Base-by-base conservation (phyloP, 306 rosid species). In the Herpetospermum pedunculosum region DNA sequence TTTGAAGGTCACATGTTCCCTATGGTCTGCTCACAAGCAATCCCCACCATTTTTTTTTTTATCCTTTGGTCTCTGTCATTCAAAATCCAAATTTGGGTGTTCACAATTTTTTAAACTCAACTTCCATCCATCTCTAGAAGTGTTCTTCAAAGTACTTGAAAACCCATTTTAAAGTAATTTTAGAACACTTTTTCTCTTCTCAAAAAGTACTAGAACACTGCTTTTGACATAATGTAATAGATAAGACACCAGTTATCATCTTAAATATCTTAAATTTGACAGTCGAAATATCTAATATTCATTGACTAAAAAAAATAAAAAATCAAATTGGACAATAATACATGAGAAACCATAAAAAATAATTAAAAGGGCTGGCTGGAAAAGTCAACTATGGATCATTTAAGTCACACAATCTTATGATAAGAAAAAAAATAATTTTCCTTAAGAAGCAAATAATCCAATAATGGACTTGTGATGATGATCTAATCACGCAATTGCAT, bases 21-120 rank as follows among this genome's bases (percentile, higher is more conserved):
- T 70, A 44, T 26, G 72, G 74, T 44, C 15, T 44, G 41, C 28
- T 70, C 74, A 44, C 74, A 28, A 70, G 74, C 57, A 70, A 46
- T 70, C 37, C 28, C 74, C 57, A 28, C 26, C 2, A 14, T 41
- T 26, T 8, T 60, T 41, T 26, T 8, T 60, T 28, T 16, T 18
- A 18, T 26, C 58, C 46, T 70, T 26, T 4, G 0, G 52, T 67
- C 53, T 13, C 21, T 46, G 18, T 70, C 54, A 46, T 70, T 44
- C 28, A 18, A 16, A 70, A 14, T 62, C 18, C 41, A 54, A 52
- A 52, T 14, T 52, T 62, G 2, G 69, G 18, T 10, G 18, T 34
- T 62, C 26, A 18, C 67, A 30, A 21, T 8, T 11, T 55, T 53
- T 3, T 11, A 21, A 0, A 4, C 15, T 2, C 32, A 58, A 58